Evolutionary conservation across 345 rosid species (phyloP).

Genomic region (Gynandropsis gynandra): DNA sequence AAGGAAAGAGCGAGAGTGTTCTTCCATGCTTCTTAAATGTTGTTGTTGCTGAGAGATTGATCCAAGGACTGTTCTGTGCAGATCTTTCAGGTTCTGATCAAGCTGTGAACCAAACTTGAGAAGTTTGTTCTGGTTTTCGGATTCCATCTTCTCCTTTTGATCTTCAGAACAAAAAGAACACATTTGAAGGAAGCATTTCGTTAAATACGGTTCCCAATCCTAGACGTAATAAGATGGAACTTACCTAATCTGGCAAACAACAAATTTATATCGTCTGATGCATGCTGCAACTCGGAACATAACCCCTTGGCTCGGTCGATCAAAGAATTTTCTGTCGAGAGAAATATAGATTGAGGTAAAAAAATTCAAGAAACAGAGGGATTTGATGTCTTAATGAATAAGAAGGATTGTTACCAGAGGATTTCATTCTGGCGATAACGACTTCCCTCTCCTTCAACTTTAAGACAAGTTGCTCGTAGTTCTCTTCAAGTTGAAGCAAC

Average conservation of each 20-base stretch:
- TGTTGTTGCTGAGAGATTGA: conserved; percentile 86
- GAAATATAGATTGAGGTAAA: conserved; percentile 5
- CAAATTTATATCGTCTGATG: conserved; percentile 69
- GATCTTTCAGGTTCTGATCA: conserved; percentile 57
- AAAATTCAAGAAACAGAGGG: conserved; percentile 1
- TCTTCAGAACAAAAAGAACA: conserved; percentile 36
- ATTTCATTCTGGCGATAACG: conserved; percentile 46
- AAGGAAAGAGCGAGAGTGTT: conserved; percentile 49
- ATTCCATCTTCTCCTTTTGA: conserved; percentile 65
- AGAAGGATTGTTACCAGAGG: conserved; percentile 45
- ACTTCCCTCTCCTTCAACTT: conserved; percentile 50
- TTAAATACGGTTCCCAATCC: neutral
- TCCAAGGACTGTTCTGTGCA: conserved; percentile 61
- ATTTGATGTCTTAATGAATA: neutral
- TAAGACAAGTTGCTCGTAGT: conserved; percentile 34
- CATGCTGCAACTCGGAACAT: conserved; percentile 59
- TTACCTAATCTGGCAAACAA: conserved; percentile 69
- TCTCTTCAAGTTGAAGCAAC: conserved; percentile 56
- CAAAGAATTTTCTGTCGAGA: conserved; percentile 50
- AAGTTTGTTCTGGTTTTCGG: conserved; percentile 57
- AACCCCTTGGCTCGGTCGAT: conserved; percentile 59
- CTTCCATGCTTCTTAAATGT: conserved; percentile 75
- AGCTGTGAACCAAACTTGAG: conserved; percentile 83
- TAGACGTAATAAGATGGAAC: conserved; percentile 13
- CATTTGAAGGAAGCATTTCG: conserved; percentile 9